Evolutionary conservation across 768 basidiomycete genomes (phyloP).

Genomic region (Porphyrellus cyaneotinctus): DNA sequence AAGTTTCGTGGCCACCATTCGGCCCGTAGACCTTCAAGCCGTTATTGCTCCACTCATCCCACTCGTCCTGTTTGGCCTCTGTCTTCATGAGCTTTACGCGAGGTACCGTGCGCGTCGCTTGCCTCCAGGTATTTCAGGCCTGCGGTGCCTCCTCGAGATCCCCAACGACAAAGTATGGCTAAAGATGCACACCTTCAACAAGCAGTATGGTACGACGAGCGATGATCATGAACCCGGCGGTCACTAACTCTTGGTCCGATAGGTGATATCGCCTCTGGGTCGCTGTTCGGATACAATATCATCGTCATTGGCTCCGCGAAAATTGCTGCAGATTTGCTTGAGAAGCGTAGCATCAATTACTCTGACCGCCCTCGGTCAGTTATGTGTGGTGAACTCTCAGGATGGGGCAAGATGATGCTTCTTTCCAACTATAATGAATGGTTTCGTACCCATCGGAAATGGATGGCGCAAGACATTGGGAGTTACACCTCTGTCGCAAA

Average conservation of each 20-base stretch:
- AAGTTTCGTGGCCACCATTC: neutral
- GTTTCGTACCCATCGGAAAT: slow-evolving; percentile 18
- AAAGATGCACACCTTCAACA: slow-evolving; percentile 9
- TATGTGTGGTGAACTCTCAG: slow-evolving; percentile 19
- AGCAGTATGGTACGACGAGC: slow-evolving; percentile 11
- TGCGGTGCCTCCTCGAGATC: slow-evolving; percentile 7
- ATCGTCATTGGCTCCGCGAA: slow-evolving; percentile 42
- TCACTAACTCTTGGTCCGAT: neutral
- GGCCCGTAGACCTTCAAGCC: neutral
- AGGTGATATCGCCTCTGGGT: slow-evolving; percentile 18
- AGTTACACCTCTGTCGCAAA: neutral
- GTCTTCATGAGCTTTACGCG: neutral
- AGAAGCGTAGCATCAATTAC: slow-evolving; percentile 42
- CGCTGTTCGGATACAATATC: slow-evolving; percentile 30
- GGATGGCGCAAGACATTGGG: slow-evolving; percentile 12
- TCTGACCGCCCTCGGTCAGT: slow-evolving; percentile 28
- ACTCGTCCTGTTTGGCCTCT: neutral
- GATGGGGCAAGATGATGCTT: slow-evolving; percentile 20
- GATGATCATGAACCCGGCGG: neutral
- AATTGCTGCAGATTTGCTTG: slow-evolving; percentile 41
- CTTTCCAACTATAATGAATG: slow-evolving; percentile 11
- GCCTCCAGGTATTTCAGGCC: slow-evolving; percentile 15
- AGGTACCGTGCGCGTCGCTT: slow-evolving; percentile 4
- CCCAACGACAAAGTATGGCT: slow-evolving; percentile 12
- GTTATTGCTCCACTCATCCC: neutral